These are phyloP conservation scores for Zopfia rhizophila DNA, from an alignment of 2,329 filamentous ascomycete genomes.

Conservation along the genomic window DNA sequence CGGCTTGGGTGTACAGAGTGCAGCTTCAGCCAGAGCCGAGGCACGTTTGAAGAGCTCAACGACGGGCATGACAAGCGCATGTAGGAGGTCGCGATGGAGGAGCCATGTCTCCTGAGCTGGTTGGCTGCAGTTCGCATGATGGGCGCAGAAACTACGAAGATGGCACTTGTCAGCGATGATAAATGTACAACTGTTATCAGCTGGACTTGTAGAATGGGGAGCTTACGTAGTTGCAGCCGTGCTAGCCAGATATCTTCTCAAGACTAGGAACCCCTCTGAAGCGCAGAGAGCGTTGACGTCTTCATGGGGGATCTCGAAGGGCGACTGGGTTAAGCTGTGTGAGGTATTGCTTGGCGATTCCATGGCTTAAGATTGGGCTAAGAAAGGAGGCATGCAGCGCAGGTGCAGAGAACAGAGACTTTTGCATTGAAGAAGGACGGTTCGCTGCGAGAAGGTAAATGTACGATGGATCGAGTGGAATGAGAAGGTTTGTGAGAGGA, in stretches of 20 bases:
- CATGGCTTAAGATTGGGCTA: constrained; percentile 1
- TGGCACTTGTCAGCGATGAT: constrained; percentile 3
- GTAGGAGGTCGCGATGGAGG: constrained; percentile 68
- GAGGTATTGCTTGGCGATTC: constrained; percentile 5
- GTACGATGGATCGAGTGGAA: too few relatives aligned
- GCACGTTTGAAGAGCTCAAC: constrained; percentile 67
- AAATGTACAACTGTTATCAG: constrained; percentile 3
- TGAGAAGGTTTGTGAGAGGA: too few relatives aligned
- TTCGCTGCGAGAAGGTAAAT: background rate
- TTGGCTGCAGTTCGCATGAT: constrained; percentile 48
- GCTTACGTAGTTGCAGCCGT: constrained; percentile 52
- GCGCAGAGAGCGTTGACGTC: constrained; percentile 52
- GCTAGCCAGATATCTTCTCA: constrained; percentile 54
- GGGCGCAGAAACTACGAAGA: constrained; percentile 54
- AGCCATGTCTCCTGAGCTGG: constrained; percentile 55
- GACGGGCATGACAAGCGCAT: constrained; percentile 68
- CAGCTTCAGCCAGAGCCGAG: constrained; percentile 61
- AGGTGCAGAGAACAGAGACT: constrained; percentile 1
- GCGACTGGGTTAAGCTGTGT: constrained; percentile 38
- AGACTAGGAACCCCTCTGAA: constrained; percentile 56
- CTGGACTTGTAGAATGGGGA: background rate
- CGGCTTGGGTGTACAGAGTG: constrained; percentile 58
- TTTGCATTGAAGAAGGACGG: constrained; percentile 8
- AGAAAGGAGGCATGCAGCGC: background rate
- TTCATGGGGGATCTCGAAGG: constrained; percentile 55